These are phyloP conservation scores for Globisporangium recalcitrans DNA, from an alignment of 352 stramenopile species.

Conservation along the genomic window DNA sequence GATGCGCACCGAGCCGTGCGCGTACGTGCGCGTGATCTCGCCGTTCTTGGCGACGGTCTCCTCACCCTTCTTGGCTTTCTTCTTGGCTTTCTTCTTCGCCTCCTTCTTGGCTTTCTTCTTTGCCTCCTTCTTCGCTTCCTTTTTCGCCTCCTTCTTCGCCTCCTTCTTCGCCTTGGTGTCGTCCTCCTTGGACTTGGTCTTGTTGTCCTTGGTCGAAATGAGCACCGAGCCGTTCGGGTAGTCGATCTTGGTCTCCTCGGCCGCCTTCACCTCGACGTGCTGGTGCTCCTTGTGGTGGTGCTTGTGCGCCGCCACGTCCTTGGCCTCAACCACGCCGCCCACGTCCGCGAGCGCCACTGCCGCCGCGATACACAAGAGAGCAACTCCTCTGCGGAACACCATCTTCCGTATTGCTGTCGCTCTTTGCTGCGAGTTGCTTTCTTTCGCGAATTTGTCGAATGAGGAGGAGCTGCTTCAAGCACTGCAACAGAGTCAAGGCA, in stretches of 20 bases:
- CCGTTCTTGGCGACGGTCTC: slow-evolving; percentile 18
- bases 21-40: slow-evolving; percentile 46
- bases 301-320: slow-evolving; percentile 15
- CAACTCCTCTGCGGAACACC: slow-evolving; percentile 31
- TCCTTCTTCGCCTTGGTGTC: slow-evolving; percentile 18
- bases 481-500: background rate
- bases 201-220: slow-evolving; percentile 19
- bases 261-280: slow-evolving; percentile 10
- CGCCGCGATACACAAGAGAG: slow-evolving; percentile 32
- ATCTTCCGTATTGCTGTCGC: slow-evolving; percentile 14
- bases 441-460: slow-evolving; percentile 9
- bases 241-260: slow-evolving; percentile 23
- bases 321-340: slow-evolving; percentile 15
- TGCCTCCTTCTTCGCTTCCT: slow-evolving; percentile 15
- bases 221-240: slow-evolving; percentile 32
- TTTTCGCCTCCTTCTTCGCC: no score
- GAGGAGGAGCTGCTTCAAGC: no score
- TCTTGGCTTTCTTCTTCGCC: slow-evolving; percentile 17
- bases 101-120: slow-evolving; percentile 19
- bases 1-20: slow-evolving; percentile 46
- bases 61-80: slow-evolving; percentile 17
- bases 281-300: slow-evolving; percentile 21
- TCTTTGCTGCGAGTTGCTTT: slow-evolving; percentile 2
- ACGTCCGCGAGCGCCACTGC: slow-evolving; percentile 27
- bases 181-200: slow-evolving; percentile 7